Evolutionary conservation across 2,329 filamentous ascomycete species (phyloP), one percentile per base, ranked within the genome.

Genomic region (Nannizziopsis arthrosporioides): DNA sequence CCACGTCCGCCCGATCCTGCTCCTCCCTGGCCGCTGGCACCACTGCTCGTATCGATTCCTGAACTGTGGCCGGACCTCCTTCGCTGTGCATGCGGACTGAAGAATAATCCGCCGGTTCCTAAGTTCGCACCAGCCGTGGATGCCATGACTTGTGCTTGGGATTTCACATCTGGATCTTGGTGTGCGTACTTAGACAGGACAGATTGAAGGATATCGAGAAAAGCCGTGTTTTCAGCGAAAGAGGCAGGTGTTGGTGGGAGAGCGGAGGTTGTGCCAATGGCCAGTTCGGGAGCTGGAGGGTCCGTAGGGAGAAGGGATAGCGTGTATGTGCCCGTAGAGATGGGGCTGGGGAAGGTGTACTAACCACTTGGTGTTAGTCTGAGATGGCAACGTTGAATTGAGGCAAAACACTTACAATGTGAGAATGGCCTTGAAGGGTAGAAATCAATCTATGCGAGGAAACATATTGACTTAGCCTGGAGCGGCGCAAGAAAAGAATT

Each of bases 101-200:
- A 68, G 54, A 75, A 65, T 22, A 70, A 63, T 27, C 73, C 73
- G 11, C 73, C 73, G 5, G 68, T 69, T 36, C 69, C 72, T 12
- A 80, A 62, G 27, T 71, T 71, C 32, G 74, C 72, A 17, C 77
- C 78, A 3, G 75, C 70, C 2, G 74, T 73, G 1, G 76, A 80
- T 4, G 73, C 73, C 67, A 78, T 80, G 46, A 77, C 74, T 35
- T 74, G 69, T 2, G 78, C 78, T 62, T 80, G 76, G 2, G 73
- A 73, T 52, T 75, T 67, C 9, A 79, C 72, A 15, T 72, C 69
- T 0, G 76, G 76, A 51, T 82, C 78, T 44, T 72, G 59, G 15
- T 69, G 65, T 1, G 77, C 78, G 58, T 80, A 63, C 32, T 73
- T 62, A 22, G 69, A 63, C 48, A 80, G 65, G 5, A 80, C 73